A percentile compares a stretch with the other conserved stretches of the same genome.
These are phyloP conservation scores for Pseudoneurospora amorphoporcata DNA, from an alignment of 495 filamentous ascomycete species.

Conservation along the genomic window DNA sequence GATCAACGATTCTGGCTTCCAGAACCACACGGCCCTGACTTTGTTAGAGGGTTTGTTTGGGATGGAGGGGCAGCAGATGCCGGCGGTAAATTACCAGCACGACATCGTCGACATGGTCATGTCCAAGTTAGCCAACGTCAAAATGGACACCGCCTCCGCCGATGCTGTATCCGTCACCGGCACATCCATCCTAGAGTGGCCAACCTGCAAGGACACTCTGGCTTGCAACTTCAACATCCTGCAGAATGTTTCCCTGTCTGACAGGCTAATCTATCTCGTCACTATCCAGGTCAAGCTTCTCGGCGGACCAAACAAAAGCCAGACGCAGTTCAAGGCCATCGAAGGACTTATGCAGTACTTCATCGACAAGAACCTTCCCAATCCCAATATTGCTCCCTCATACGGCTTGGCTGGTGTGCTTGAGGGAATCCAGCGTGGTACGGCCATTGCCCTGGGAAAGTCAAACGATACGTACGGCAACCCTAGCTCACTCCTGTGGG, in stretches of 20 bases:
- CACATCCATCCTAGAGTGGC: neutral
- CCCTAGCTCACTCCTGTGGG: neutral
- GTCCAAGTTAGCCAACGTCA: neutral
- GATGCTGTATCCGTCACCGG: neutral
- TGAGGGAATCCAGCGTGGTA: constrained; percentile 2
- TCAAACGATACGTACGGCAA: neutral
- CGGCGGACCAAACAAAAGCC: neutral
- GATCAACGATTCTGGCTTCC: neutral
- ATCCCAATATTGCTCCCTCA: neutral
- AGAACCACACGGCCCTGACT: neutral
- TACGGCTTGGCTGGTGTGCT: neutral
- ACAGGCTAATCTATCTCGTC: neutral
- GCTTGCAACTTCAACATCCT: neutral
- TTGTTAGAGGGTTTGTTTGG: neutral
- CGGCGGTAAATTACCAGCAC: neutral
- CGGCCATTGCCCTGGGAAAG: neutral
- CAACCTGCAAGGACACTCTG: neutral
- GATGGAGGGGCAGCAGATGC: neutral
- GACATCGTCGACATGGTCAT: neutral
- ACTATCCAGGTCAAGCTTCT: neutral
- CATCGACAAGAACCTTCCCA: neutral
- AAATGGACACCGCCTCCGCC: neutral
- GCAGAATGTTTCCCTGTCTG: neutral
- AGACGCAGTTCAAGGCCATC: neutral
- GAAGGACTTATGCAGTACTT: constrained; percentile 1